Conservation (phyloP, 2,329 filamentous ascomycete genomes). For the Diaporthe destruens region DNA sequence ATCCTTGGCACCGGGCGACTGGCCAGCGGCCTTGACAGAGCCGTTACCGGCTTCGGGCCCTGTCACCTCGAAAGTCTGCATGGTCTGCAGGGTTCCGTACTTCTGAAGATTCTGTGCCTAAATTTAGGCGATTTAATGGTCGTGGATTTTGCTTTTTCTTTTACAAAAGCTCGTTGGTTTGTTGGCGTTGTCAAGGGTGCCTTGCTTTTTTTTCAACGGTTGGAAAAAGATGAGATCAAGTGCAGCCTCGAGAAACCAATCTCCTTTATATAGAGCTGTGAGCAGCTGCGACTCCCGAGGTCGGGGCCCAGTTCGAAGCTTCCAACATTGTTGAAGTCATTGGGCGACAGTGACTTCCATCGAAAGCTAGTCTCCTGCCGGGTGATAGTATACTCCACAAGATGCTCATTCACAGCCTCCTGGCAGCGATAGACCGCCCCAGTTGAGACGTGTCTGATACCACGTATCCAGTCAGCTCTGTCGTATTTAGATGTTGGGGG, state of each 20-base stretch:
- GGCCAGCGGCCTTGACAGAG: not conserved
- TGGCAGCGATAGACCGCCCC: not conserved
- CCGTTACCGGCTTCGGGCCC: not conserved
- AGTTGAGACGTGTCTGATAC: not conserved
- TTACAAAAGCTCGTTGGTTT: too few species aligned
- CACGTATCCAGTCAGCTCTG: not conserved
- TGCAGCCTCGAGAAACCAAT: not conserved
- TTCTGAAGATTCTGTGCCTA: not conserved
- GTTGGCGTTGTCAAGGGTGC: too few species aligned
- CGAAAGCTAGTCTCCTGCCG: too few species aligned
- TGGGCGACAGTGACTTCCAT: not conserved
- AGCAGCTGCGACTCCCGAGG: not conserved
- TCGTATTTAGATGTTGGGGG: not conserved
- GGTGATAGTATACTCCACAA: too few species aligned
- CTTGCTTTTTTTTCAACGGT: not conserved
- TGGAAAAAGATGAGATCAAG: not conserved
- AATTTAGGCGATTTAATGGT: not conserved
- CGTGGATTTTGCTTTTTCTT: not conserved
- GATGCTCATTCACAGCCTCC: not conserved
- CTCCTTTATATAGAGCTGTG: not conserved
- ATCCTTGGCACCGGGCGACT: constrained; percentile 35
- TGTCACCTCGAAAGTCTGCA: not conserved
- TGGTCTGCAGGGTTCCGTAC: not conserved
- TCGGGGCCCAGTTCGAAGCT: not conserved
- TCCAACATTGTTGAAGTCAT: not conserved